These are phyloP conservation scores for Aureobasidium uvarum DNA, from an alignment of 2,329 filamentous ascomycete genomes.

Conservation along the genomic window DNA sequence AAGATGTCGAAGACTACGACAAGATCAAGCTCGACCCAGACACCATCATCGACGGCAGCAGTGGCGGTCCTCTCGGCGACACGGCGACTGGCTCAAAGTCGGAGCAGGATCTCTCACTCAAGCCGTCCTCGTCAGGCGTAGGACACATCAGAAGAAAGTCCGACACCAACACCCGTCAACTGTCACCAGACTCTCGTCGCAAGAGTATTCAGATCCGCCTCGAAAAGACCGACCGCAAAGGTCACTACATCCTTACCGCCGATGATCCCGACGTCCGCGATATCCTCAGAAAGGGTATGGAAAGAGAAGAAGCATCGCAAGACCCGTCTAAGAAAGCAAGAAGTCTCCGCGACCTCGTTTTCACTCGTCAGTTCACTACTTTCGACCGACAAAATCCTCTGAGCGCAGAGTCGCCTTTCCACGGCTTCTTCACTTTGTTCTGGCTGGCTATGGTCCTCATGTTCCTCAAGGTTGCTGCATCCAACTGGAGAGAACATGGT, in stretches of 20 bases:
- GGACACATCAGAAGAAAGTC: constrained; percentile 26
- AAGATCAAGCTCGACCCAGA: constrained; percentile 41
- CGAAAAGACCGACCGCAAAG: constrained; percentile 48
- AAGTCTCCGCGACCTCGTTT: constrained; percentile 59
- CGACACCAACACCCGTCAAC: constrained; percentile 17
- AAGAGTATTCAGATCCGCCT: constrained; percentile 50
- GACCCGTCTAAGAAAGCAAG: constrained; percentile 39
- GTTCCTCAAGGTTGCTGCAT: constrained; percentile 63
- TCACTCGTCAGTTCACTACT: constrained; percentile 69
- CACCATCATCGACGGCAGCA: constrained; percentile 39
- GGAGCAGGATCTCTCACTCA: constrained; percentile 12
- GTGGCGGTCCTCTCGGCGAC: constrained; percentile 22
- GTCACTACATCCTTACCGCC: constrained; percentile 50
- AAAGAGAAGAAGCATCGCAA: constrained; percentile 42
- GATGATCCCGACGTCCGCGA: constrained; percentile 52
- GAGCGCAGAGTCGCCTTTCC: constrained; percentile 66
- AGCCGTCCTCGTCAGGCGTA: constrained; percentile 5
- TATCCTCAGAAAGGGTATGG: constrained; percentile 46
- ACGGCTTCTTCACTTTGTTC: constrained; percentile 77
- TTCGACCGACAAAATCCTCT: constrained; percentile 70
- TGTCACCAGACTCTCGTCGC: constrained; percentile 29
- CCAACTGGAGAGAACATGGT: constrained; percentile 68
- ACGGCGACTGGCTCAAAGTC: not conserved
- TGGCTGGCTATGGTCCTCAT: constrained; percentile 69
- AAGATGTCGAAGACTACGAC: constrained; percentile 46